phyloP scores from a whole-genome alignment of 352 stramenopile species.

The Phytophthora sp. region DNA sequence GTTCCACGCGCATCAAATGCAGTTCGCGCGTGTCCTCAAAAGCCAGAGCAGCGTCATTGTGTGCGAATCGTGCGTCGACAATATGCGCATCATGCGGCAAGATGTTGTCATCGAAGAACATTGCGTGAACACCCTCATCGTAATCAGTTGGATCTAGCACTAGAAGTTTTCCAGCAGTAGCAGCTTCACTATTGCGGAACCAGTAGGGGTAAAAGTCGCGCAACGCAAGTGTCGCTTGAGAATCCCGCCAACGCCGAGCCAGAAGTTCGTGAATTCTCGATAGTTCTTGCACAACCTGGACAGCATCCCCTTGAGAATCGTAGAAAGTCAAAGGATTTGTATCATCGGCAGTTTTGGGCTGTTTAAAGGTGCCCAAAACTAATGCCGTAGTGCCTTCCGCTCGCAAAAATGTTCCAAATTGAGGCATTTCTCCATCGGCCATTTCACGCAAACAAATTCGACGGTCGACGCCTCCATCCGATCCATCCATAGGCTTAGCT shows the following conservation, averaged over 20 bases:
- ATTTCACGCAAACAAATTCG: conserved; percentile 48
- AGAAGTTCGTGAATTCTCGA: conserved; percentile 61
- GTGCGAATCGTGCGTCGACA: conserved; percentile 56
- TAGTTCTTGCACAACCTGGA: conserved; percentile 46
- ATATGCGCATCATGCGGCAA: conserved; percentile 72
- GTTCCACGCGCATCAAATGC: conserved; percentile 68
- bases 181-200: conserved; percentile 60
- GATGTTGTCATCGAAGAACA: conserved; percentile 90
- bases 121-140: conserved; percentile 37
- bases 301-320: conserved; percentile 1
- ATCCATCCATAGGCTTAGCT: conserved; percentile 62
- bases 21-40: conserved; percentile 53
- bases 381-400: conserved; percentile 55
- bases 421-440: conserved; percentile 28
- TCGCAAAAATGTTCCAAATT: conserved; percentile 72
- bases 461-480: conserved; percentile 51
- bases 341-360: conserved; percentile 44
- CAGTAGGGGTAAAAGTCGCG: conserved; percentile 83
- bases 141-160: conserved; percentile 43
- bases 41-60: conserved; percentile 30
- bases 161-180: conserved; percentile 66
- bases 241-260: conserved; percentile 48
- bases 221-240: conserved; percentile 68
- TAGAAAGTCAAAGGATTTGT: conserved; percentile 49
- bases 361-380: conserved; percentile 77